These are phyloP conservation scores for Neonothopanus nambi DNA, from an alignment of 1,284 basidiomycete genomes.

Conservation along the genomic window DNA sequence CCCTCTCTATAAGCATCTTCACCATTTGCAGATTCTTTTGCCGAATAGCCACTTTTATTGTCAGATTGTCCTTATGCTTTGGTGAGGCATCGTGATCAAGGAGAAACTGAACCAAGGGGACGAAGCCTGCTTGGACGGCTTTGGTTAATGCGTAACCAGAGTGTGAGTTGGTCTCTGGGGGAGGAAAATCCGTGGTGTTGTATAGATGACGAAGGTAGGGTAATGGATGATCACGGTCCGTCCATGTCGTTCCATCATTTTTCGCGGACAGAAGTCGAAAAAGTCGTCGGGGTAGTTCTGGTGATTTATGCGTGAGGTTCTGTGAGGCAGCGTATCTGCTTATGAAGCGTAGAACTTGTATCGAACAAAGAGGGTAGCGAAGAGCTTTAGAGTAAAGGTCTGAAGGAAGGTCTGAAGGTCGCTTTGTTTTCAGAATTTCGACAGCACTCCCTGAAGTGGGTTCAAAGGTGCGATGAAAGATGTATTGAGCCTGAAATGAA, in stretches of 20 bases:
- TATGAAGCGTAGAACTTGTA: conserved; percentile 53
- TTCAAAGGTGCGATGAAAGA: conserved; percentile 31
- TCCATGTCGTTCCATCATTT: conserved; percentile 30
- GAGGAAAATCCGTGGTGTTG: conserved; percentile 36
- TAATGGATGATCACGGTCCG: conserved; percentile 51
- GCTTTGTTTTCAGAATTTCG: too few species aligned
- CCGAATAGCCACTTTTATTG: conserved; percentile 76
- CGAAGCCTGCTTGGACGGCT: conserved; percentile 66
- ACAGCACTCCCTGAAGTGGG: not conserved
- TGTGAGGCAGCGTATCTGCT: conserved; percentile 3
- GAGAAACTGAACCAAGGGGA: conserved; percentile 67
- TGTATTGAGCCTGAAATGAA: conserved; percentile 60
- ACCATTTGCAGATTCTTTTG: conserved; percentile 69
- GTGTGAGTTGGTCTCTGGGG: conserved; percentile 58
- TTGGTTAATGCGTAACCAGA: conserved; percentile 78
- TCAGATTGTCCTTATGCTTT: conserved; percentile 52
- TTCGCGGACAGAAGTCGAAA: conserved; percentile 51
- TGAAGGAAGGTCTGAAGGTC: conserved; percentile 27
- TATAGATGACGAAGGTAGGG: conserved; percentile 62
- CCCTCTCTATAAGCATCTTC: conserved; percentile 71
- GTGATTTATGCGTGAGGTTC: conserved; percentile 9
- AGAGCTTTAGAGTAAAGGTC: conserved; percentile 51
- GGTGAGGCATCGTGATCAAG: conserved; percentile 76
- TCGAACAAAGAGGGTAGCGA: conserved; percentile 65
- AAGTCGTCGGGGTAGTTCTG: conserved; percentile 60